Conservation (phyloP, 2,329 filamentous ascomycete genomes). For the Clathrospora elynae region DNA sequence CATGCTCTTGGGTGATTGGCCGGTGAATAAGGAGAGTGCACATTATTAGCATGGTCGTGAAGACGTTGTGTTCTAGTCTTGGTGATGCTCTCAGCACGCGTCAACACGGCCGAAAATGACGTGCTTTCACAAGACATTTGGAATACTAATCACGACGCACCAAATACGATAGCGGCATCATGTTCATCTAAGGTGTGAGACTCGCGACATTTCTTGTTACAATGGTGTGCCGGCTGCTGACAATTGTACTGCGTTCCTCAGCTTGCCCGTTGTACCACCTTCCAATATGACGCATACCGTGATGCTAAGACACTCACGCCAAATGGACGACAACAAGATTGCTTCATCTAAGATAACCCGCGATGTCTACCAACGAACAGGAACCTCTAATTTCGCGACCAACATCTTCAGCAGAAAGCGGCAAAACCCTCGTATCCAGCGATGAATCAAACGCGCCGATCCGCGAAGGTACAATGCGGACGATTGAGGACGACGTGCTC, state of each 20-base stretch:
- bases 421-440: slow-evolving; percentile 21
- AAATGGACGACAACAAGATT: no score
- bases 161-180: no score
- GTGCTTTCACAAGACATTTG: no score
- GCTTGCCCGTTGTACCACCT: not conserved
- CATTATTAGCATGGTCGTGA: no score
- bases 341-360: not conserved
- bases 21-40: no score
- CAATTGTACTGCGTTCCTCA: slow-evolving; percentile 25
- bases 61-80: no score
- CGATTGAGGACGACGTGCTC: slow-evolving; percentile 63
- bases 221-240: slow-evolving; percentile 37
- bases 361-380: slow-evolving; percentile 21
- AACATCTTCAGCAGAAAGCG: slow-evolving; percentile 21
- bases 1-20: no score
- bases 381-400: slow-evolving; percentile 33
- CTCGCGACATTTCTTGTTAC: slow-evolving; percentile 22
- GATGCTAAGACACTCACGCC: not conserved
- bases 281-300: not conserved
- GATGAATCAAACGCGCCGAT: slow-evolving; percentile 24
- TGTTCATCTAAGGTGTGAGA: no score
- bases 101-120: no score
- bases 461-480: slow-evolving; percentile 20
- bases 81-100: no score
- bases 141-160: no score